A percentile compares a stretch with the other conserved stretches of the same genome.
These are phyloP conservation scores for Colletotrichum agaves DNA, from an alignment of 2,329 filamentous ascomycete genomes.

Conservation along the genomic window DNA sequence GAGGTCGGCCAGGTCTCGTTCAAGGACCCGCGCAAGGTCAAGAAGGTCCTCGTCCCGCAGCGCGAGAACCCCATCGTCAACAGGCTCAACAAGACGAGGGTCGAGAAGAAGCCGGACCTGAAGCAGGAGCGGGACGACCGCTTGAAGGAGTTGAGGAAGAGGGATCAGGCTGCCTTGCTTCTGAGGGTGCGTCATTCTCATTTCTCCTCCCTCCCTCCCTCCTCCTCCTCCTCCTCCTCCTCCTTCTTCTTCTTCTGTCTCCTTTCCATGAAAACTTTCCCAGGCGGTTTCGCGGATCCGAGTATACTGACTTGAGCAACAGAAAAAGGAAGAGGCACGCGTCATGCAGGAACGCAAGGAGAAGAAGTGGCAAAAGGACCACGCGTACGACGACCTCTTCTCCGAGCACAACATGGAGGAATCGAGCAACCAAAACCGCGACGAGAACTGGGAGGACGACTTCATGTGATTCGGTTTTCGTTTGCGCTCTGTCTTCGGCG, in stretches of 20 bases:
- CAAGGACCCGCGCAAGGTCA: constrained; percentile 88
- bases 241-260: background rate
- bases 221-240: too few relatives aligned
- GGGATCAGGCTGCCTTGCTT: constrained; percentile 72
- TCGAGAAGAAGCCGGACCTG: constrained; percentile 88
- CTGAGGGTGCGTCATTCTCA: constrained; percentile 72
- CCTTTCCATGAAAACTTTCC: too few relatives aligned
- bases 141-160: constrained; percentile 75
- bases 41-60: constrained; percentile 80
- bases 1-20: constrained; percentile 94
- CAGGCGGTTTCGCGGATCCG: background rate
- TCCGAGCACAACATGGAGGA: constrained; percentile 81
- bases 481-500: background rate
- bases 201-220: too few relatives aligned
- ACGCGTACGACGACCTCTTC: constrained; percentile 95
- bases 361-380: constrained; percentile 95
- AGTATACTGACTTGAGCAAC: constrained; percentile 17
- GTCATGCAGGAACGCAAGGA: constrained; percentile 84
- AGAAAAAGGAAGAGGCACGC: constrained; percentile 82
- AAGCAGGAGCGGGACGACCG: constrained; percentile 83
- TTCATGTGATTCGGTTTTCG: constrained; percentile 75
- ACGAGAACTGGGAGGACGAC: constrained; percentile 84
- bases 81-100: constrained; percentile 95
- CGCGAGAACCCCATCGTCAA: constrained; percentile 94
- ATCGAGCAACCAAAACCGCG: constrained; percentile 87